Percentiles rank a stretch among this genome's conserved stretches.
phyloP scores from a whole-genome alignment of 768 basidiomycete genomes.

The Saitozyma sp. region DNA sequence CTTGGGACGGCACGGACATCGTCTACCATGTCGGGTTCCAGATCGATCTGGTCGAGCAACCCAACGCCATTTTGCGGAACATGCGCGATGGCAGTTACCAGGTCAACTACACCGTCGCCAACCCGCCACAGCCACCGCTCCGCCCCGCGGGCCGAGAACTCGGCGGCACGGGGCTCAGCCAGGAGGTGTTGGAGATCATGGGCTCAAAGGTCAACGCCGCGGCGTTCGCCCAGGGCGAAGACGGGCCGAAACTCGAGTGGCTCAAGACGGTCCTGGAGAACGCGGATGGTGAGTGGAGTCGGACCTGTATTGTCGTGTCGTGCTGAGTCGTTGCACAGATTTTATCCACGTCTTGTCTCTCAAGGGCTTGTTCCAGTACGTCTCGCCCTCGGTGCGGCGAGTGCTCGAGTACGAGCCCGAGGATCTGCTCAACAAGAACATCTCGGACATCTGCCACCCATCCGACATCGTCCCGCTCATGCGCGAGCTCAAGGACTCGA shows the following conservation, averaged over 20 bases:
- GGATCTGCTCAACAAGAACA: slow-evolving; percentile 74
- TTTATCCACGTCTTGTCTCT: slow-evolving; percentile 88
- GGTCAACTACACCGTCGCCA: slow-evolving; percentile 60
- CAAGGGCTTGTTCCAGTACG: slow-evolving; percentile 89
- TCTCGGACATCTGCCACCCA: slow-evolving; percentile 81
- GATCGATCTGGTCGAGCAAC: slow-evolving; percentile 85
- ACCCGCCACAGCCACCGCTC: slow-evolving; percentile 45
- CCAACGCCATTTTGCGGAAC: slow-evolving; percentile 75
- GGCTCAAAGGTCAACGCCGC: slow-evolving; percentile 28
- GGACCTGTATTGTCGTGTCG: not conserved
- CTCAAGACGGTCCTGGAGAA: slow-evolving; percentile 55
- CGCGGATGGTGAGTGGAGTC: slow-evolving; percentile 49
- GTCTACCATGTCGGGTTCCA: slow-evolving; percentile 94
- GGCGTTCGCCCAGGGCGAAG: slow-evolving; percentile 43
- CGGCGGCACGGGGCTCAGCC: slow-evolving; percentile 36
- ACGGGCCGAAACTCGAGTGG: slow-evolving; percentile 52
- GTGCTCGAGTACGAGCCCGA: slow-evolving; percentile 83
- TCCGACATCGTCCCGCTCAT: slow-evolving; percentile 87
- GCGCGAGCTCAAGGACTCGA: slow-evolving; percentile 75
- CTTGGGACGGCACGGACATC: slow-evolving; percentile 70
- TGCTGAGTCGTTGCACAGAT: slow-evolving; percentile 55
- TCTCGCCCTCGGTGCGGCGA: slow-evolving; percentile 73
- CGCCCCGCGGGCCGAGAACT: slow-evolving; percentile 31
- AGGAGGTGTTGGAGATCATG: slow-evolving; percentile 44
- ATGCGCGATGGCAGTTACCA: slow-evolving; percentile 75